Base-by-base conservation (phyloP, 148 eudicot species). In the Chenopodium suecicum region DNA sequence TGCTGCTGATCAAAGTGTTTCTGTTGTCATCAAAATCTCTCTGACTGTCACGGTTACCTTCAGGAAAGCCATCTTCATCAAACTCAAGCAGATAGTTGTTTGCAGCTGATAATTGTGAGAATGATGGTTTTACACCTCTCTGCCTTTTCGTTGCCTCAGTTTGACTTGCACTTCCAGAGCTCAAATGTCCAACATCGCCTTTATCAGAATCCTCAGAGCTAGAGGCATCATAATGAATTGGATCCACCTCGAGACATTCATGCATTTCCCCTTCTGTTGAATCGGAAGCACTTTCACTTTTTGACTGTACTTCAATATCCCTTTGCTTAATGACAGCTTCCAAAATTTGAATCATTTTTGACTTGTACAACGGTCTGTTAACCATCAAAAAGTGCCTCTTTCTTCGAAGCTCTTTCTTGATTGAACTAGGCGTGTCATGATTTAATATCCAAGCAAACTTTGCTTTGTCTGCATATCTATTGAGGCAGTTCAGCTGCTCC, bases 311-410 rank as follows among this genome's bases (percentile, higher is more conserved):
- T 80, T 86, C 91, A 23, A 78, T 79, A 80, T 83, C 84, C 62
- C 77, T 88, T 75, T 91, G 90, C 75, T 86, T 87, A 73, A 87
- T 82, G 66, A 87, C 90, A 77, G 92, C 89, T 83, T 95, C 98
- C 81, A 95, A 78, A 78, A 95, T 93, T 82, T 95, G 98, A 81
- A 90, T 82, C 90, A 95, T 88, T 86, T 95, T 95, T 22, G 92
- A 84, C 84, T 92, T 93, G 88, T 95, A 93, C 1, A 95, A 68
- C n/a, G 98, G 98, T 80, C 84, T 83, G 78, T 92, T 95, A 56
- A 92, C 94, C 98, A 92, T 93, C 82, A 92, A 72, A 4, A 87
- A 65, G 88, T 95, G 96, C 79, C 98, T 94, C 81, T 89, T 88
- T 32, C 83, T 81, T 4, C 91, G 87, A 48, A 95, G 98, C 85